A percentile compares a stretch with the other conserved stretches of the same genome.
These are phyloP conservation scores for Sphagnum contortum DNA, from an alignment of 225 moss, liverwort and hornwort species.

Conservation along the genomic window DNA sequence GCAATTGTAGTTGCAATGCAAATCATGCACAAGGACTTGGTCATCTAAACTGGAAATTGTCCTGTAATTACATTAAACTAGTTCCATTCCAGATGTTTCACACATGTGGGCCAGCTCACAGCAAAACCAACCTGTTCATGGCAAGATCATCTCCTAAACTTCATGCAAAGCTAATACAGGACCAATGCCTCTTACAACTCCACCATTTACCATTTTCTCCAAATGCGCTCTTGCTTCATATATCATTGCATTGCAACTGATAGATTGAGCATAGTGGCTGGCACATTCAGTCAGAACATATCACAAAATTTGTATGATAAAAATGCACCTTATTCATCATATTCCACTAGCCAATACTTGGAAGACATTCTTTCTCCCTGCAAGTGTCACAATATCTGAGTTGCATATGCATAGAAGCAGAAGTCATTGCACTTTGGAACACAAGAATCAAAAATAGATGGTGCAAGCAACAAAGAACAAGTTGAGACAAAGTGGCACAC, in stretches of 20 bases:
- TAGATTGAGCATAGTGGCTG: too few species aligned
- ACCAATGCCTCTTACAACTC: conserved; percentile 1
- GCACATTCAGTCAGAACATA: too few species aligned
- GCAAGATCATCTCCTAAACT: not conserved
- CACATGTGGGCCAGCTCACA: conserved; percentile 2
- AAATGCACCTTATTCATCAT: conserved; percentile 1
- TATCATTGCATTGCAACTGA: too few species aligned
- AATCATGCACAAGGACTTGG: too few species aligned
- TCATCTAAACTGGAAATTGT: too few species aligned
- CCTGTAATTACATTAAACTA: too few species aligned
- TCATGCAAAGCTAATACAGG: conserved; percentile 1
- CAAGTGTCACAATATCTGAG: not conserved
- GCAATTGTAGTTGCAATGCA: too few species aligned
- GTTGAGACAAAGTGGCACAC: too few species aligned
- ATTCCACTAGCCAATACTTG: conserved; percentile 5
- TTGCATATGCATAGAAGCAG: conserved; percentile 37
- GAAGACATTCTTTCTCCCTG: conserved; percentile 4
- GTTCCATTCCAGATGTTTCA: conserved; percentile 87
- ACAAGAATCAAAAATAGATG: conserved; percentile 8
- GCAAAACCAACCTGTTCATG: conserved; percentile 1
- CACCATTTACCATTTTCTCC: conserved; percentile 21
- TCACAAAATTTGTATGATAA: too few species aligned
- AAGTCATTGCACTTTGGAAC: conserved; percentile 75
- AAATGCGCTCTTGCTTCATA: conserved; percentile 11
- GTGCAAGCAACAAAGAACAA: too few species aligned